Conservation (phyloP, 1,284 basidiomycete species). For the Sporisorium exsertum region DNA sequence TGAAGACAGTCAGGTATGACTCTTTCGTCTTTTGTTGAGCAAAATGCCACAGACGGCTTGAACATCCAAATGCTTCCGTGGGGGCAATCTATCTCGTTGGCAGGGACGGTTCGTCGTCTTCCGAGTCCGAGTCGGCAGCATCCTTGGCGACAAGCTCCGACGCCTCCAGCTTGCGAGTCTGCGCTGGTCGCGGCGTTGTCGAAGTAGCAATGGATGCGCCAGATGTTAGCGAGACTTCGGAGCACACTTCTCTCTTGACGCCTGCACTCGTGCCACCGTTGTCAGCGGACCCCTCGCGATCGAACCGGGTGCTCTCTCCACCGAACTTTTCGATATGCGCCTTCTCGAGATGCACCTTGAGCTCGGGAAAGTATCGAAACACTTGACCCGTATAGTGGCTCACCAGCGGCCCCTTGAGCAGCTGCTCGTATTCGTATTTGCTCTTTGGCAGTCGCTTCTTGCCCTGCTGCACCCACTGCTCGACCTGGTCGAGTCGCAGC, state of each 20-base stretch:
- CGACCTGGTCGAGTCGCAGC: slow-evolving; percentile 76
- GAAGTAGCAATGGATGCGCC: not conserved
- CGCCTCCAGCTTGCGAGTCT: slow-evolving; percentile 14
- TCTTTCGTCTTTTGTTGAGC: not conserved
- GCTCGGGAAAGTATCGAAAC: slow-evolving; percentile 27
- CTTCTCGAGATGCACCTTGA: slow-evolving; percentile 42
- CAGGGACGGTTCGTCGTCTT: slow-evolving; percentile 29
- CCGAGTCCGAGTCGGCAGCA: slow-evolving; percentile 15
- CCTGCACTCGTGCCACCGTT: not conserved
- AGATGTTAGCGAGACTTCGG: not conserved
- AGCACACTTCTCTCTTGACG: not conserved
- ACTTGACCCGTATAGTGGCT: slow-evolving; percentile 30
- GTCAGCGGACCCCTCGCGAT: not conserved
- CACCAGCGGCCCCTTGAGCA: slow-evolving; percentile 33
- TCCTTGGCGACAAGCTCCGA: not conserved
- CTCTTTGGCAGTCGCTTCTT: slow-evolving; percentile 18
- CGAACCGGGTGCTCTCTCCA: slow-evolving; percentile 4
- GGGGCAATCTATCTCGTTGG: slow-evolving; percentile 7
- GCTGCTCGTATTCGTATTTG: slow-evolving; percentile 31
- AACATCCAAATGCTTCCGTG: not conserved
- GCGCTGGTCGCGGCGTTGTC: not conserved
- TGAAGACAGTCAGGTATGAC: not conserved
- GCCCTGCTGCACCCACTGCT: slow-evolving; percentile 12
- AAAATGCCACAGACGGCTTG: not conserved
- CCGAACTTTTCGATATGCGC: too few species aligned